Percentiles rank a stretch among this genome's conserved stretches.
Conservation (phyloP, 345 rosid species). For the Cardamine occulta region DNA sequence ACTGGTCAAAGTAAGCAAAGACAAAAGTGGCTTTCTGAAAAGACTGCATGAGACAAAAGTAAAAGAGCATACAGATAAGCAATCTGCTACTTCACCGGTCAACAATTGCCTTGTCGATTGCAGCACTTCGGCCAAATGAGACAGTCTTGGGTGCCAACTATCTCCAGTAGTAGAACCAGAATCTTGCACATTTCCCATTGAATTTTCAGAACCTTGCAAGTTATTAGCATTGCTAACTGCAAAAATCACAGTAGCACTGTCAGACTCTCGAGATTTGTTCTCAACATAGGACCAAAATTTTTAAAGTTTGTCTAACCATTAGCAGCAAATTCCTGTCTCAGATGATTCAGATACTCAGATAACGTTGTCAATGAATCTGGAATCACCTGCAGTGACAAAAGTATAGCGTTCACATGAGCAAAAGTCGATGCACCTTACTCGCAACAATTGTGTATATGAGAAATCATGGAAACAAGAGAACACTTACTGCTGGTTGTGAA, state of each 20-base stretch:
- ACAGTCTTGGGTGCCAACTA: conserved; percentile 54
- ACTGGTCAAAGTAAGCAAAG: conserved; percentile 14
- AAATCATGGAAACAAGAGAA: conserved; percentile 18
- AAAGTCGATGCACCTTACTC: conserved; percentile 6
- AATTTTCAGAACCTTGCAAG: conserved; percentile 40
- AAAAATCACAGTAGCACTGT: conserved; percentile 24
- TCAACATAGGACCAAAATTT: conserved; percentile 10
- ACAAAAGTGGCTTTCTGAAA: conserved; percentile 9
- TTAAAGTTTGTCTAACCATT: conserved; percentile 42
- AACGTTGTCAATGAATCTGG: conserved; percentile 62
- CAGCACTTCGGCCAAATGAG: conserved; percentile 58
- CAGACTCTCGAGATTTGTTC: conserved; percentile 14
- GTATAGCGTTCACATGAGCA: conserved; percentile 2
- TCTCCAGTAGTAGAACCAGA: conserved; percentile 42
- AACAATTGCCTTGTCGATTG: conserved; percentile 55
- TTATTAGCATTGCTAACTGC: conserved; percentile 45
- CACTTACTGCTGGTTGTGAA: conserved; percentile 49
- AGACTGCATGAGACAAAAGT: background rate
- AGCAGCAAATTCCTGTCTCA: conserved; percentile 53
- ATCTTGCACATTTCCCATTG: conserved; percentile 44
- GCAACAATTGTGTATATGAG: conserved; percentile 1
- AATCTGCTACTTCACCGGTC: conserved; percentile 57
- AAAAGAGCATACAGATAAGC: conserved; percentile 51
- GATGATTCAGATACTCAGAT: conserved; percentile 54
- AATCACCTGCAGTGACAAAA: conserved; percentile 45